Evolutionary conservation across 2,329 filamentous ascomycete species (phyloP).

Genomic region (Calycina herbarum): DNA sequence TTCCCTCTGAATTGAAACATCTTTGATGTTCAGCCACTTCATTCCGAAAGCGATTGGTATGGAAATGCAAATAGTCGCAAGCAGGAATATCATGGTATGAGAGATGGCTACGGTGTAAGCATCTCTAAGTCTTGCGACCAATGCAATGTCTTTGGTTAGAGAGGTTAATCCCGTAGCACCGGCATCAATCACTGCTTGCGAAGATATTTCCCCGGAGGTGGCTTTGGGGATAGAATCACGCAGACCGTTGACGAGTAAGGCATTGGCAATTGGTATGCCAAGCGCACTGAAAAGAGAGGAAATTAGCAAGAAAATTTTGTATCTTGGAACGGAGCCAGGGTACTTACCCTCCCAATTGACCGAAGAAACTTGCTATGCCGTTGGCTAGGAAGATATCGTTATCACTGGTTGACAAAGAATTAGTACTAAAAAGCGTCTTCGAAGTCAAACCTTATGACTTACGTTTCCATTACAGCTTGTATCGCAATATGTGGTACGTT

Average conservation of each 20-base stretch:
- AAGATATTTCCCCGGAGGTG: neutral
- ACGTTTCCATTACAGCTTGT: neutral
- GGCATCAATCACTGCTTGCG: neutral
- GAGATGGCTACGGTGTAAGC: neutral
- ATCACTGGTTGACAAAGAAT: neutral
- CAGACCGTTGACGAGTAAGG: neutral
- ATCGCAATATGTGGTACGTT: slow-evolving; percentile 4
- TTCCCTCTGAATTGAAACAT: neutral
- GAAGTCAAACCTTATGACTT: neutral
- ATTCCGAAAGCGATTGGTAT: slow-evolving; percentile 1
- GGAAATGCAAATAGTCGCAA: neutral
- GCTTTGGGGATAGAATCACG: neutral
- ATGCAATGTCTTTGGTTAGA: neutral
- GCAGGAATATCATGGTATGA: slow-evolving; percentile 1
- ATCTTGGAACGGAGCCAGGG: neutral
- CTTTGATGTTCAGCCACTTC: neutral
- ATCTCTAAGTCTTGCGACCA: neutral
- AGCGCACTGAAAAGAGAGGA: neutral
- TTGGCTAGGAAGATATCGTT: neutral
- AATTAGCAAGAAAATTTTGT: neutral
- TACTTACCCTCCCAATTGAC: neutral
- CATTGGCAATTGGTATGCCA: neutral
- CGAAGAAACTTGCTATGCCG: neutral
- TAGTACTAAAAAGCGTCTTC: neutral
- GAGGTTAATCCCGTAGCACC: neutral